A percentile compares a stretch with the other conserved stretches of the same genome.
These are phyloP conservation scores for Porogramme epimiltina DNA, from an alignment of 1,284 basidiomycete species.

Conservation along the genomic window DNA sequence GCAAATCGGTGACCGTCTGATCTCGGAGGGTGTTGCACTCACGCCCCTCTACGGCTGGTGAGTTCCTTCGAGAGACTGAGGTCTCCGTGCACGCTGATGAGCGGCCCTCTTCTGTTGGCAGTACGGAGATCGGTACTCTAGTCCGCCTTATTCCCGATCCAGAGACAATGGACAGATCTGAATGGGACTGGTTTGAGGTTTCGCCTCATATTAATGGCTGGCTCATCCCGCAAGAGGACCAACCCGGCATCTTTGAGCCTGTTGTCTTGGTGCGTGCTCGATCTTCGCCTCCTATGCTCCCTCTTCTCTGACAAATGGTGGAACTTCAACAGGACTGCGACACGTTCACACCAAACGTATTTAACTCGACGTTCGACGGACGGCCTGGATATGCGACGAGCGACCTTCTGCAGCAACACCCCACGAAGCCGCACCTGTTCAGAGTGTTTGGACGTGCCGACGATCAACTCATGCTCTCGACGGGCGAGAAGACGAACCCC, in stretches of 20 bases:
- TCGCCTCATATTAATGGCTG: slow-evolving; percentile 16
- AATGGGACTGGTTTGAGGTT: slow-evolving; percentile 32
- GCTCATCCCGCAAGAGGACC: slow-evolving; percentile 23
- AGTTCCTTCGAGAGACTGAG: slow-evolving; percentile 1
- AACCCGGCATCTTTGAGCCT: slow-evolving; percentile 24
- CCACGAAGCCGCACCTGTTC: slow-evolving; percentile 44
- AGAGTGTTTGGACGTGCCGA: slow-evolving; percentile 48
- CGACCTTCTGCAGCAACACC: slow-evolving; percentile 49
- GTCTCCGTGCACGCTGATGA: background rate
- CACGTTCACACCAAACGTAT: slow-evolving; percentile 22
- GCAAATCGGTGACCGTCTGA: slow-evolving; percentile 32
- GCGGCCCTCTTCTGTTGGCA: background rate
- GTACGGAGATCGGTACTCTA: slow-evolving; percentile 16
- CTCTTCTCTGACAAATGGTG: too few relatives aligned
- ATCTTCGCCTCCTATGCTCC: too few relatives aligned
- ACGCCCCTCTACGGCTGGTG: slow-evolving; percentile 33
- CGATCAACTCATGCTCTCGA: slow-evolving; percentile 54
- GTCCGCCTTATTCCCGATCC: slow-evolving; percentile 10
- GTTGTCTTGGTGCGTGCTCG: slow-evolving; percentile 24
- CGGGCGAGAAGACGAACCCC: slow-evolving; percentile 49
- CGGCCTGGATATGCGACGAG: slow-evolving; percentile 38
- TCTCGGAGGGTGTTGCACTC: slow-evolving; percentile 26
- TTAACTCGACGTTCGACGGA: slow-evolving; percentile 34
- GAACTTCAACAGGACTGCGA: slow-evolving; percentile 14
- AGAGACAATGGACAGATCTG: slow-evolving; percentile 12